Percentiles rank a stretch among this genome's conserved stretches.
phyloP scores from a whole-genome alignment of 345 rosid species.

The Acer yangbiense region DNA sequence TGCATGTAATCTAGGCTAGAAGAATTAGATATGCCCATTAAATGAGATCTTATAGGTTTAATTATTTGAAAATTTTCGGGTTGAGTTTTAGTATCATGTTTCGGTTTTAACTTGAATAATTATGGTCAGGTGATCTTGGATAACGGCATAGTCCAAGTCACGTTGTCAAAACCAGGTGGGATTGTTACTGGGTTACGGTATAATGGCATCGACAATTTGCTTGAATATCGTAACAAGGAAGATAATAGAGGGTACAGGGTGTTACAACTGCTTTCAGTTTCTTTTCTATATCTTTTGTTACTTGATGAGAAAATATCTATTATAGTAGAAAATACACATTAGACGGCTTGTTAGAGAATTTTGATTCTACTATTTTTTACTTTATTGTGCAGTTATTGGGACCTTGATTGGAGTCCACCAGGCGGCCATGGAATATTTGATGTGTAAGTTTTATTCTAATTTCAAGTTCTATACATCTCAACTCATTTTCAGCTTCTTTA shows the following conservation, averaged over 20 bases:
- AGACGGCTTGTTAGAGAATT: neutral
- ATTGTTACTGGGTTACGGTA: slow-evolving; percentile 65
- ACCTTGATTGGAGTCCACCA: slow-evolving; percentile 69
- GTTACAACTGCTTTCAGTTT: slow-evolving; percentile 5
- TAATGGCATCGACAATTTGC: slow-evolving; percentile 68
- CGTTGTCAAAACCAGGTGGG: slow-evolving; percentile 72
- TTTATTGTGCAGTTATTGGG: slow-evolving; percentile 70
- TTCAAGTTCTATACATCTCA: slow-evolving; percentile 3
- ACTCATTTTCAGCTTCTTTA: neutral
- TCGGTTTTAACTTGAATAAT: slow-evolving; percentile 29
- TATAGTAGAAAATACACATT: neutral
- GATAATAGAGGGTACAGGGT: slow-evolving; percentile 69
- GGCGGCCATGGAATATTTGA: slow-evolving; percentile 84
- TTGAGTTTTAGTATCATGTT: slow-evolving; percentile 17
- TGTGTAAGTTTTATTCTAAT: slow-evolving; percentile 57
- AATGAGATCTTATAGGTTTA: neutral
- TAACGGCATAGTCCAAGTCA: slow-evolving; percentile 69
- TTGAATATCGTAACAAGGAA: slow-evolving; percentile 73
- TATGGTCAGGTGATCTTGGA: slow-evolving; percentile 65
- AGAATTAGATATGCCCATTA: neutral
- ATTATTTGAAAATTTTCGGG: neutral
- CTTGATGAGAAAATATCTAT: neutral
- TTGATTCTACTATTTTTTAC: slow-evolving; percentile 4
- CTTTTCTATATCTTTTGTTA: slow-evolving; percentile 3
- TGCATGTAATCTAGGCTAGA: neutral